Percentiles rank a stretch among this genome's conserved stretches.
phyloP scores from a whole-genome alignment of 306 rosid genomes.

The Cicer bijugum region DNA sequence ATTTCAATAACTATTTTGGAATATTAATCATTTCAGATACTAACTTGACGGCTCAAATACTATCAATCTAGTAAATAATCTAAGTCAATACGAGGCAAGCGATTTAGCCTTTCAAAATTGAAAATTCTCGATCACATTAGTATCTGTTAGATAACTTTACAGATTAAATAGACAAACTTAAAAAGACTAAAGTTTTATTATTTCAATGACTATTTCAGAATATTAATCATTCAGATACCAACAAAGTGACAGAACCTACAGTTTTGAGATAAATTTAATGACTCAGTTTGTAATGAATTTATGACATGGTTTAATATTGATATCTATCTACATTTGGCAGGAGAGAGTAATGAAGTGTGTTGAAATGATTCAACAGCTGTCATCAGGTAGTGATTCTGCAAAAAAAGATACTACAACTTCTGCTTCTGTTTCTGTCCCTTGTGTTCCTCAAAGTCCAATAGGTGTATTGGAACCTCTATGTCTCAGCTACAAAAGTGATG shows the following conservation, averaged over 20 bases:
- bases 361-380: slow-evolving; percentile 54
- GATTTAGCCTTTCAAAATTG: not conserved
- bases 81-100: too few relatives aligned
- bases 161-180: not conserved
- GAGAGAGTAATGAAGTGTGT: slow-evolving; percentile 74
- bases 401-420: slow-evolving; percentile 35
- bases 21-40: not conserved
- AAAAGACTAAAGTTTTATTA: not conserved
- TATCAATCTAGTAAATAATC: too few relatives aligned
- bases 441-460: slow-evolving; percentile 71
- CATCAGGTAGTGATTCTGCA: slow-evolving; percentile 39
- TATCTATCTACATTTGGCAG: slow-evolving; percentile 51
- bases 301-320: not conserved
- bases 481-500: slow-evolving; percentile 76
- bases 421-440: slow-evolving; percentile 54
- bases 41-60: not conserved
- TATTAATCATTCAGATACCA: not conserved
- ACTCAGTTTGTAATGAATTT: not conserved
- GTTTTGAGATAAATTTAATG: not conserved
- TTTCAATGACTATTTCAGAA: not conserved
- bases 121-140: not conserved
- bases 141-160: not conserved
- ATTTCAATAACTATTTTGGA: not conserved
- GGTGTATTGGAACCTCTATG: slow-evolving; percentile 75
- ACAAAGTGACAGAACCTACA: not conserved